These are phyloP conservation scores for Globisporangium barbulae DNA, from an alignment of 352 stramenopile species.

Conservation along the genomic window DNA sequence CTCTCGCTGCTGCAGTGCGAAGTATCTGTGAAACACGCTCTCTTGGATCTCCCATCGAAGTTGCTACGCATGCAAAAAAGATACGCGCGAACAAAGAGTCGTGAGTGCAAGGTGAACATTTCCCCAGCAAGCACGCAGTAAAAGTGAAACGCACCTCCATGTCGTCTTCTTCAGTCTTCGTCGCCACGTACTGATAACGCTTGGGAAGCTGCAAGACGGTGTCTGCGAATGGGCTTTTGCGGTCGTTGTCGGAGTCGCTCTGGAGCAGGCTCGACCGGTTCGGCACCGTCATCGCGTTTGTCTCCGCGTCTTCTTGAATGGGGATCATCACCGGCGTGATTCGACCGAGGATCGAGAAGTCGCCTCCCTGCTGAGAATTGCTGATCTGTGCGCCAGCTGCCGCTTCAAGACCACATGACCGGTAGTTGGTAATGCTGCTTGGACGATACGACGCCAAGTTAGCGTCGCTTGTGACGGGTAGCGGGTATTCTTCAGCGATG, in stretches of 20 bases:
- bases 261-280: constrained; percentile 40
- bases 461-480: constrained; percentile 36
- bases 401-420: constrained; percentile 10
- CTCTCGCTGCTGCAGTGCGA: constrained; percentile 47
- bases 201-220: constrained; percentile 32
- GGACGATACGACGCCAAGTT: constrained; percentile 21
- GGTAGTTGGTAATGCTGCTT: constrained; percentile 6
- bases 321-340: constrained; percentile 11
- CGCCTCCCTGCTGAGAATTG: not conserved
- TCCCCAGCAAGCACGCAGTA: not conserved
- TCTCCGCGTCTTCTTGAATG: constrained; percentile 18
- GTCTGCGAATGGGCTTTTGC: constrained; percentile 28
- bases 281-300: constrained; percentile 54
- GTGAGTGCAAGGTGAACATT: not conserved
- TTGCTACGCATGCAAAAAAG: constrained; percentile 32
- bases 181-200: constrained; percentile 54
- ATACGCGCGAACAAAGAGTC: not conserved
- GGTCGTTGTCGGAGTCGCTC: constrained; percentile 40
- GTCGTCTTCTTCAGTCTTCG: constrained; percentile 62
- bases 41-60: constrained; percentile 66
- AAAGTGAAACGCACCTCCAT: constrained; percentile 50
- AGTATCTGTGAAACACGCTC: constrained; percentile 61
- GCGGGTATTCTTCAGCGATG: constrained; percentile 52
- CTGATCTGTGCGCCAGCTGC: constrained; percentile 9
- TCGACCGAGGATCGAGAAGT: constrained; percentile 1